A percentile compares a stretch with the other conserved stretches of the same genome.
phyloP scores from a whole-genome alignment of 805 yeast genomes.

The Metschnikowia lochheadii region DNA sequence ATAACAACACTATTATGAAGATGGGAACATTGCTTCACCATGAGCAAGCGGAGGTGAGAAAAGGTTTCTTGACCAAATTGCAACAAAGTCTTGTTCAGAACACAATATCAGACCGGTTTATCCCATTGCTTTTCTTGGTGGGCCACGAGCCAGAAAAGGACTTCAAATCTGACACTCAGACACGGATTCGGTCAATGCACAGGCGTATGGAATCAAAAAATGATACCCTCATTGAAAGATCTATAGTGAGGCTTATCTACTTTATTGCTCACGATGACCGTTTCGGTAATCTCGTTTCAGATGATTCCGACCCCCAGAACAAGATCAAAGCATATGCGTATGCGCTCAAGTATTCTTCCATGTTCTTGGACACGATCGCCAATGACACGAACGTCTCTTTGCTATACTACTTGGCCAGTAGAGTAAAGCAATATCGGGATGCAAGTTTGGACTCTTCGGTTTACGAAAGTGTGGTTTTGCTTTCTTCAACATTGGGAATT shows the following conservation, averaged over 20 bases:
- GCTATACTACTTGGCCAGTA: conserved; percentile 68
- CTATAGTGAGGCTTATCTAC: conserved; percentile 64
- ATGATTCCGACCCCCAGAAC: conserved; percentile 8
- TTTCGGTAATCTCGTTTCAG: conserved; percentile 41
- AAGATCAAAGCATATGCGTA: conserved; percentile 40
- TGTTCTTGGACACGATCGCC: conserved; percentile 57
- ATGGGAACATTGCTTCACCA: conserved; percentile 65
- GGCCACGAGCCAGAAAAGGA: conserved; percentile 68
- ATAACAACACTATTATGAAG: conserved; percentile 47
- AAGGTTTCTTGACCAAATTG: conserved; percentile 44
- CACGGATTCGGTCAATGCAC: conserved; percentile 69
- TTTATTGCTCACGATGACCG: conserved; percentile 73
- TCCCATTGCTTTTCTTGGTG: conserved; percentile 64
- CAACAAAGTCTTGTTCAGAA: conserved; percentile 49
- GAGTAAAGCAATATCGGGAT: conserved; percentile 77
- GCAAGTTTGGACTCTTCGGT: conserved; percentile 31
- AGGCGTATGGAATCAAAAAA: conserved; percentile 29
- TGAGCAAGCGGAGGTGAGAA: conserved; percentile 54
- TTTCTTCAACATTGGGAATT: conserved; percentile 37
- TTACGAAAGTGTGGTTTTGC: conserved; percentile 21
- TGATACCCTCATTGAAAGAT: conserved; percentile 57
- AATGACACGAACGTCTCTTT: conserved; percentile 65
- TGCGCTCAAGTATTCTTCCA: conserved; percentile 57
- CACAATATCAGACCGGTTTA: conserved; percentile 57
- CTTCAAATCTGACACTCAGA: conserved; percentile 48